These are phyloP conservation scores for Knufia fluminis DNA, from an alignment of 2,329 filamentous ascomycete genomes.

Conservation along the genomic window DNA sequence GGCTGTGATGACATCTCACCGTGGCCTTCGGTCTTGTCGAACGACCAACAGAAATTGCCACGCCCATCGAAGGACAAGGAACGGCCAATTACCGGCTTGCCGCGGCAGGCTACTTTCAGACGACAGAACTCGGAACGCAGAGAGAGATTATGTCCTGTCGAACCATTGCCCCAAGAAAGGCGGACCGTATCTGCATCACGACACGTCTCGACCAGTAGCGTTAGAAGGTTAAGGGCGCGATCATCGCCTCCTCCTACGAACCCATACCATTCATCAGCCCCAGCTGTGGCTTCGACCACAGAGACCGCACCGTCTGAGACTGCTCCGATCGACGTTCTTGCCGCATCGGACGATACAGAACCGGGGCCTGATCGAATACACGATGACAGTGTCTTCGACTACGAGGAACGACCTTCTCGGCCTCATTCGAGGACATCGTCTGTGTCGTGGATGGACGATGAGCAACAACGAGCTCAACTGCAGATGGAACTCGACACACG, in stretches of 20 bases:
- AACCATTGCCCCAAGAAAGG: slow-evolving; percentile 56
- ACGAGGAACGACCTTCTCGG: slow-evolving; percentile 25
- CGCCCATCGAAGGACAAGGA: slow-evolving; percentile 3
- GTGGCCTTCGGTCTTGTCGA: neutral
- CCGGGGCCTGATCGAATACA: slow-evolving; percentile 20
- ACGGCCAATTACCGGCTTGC: slow-evolving; percentile 57
- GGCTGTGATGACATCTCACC: neutral
- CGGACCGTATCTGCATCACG: slow-evolving; percentile 57
- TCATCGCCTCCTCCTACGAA: slow-evolving; percentile 33
- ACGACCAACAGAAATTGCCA: neutral
- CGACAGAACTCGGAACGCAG: slow-evolving; percentile 74
- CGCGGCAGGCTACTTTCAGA: slow-evolving; percentile 68
- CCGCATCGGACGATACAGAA: slow-evolving; percentile 8
- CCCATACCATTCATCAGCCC: slow-evolving; percentile 29
- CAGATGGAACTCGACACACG: slow-evolving; percentile 73
- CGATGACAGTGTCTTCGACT: slow-evolving; percentile 10
- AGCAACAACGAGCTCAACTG: slow-evolving; percentile 37
- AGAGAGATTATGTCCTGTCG: slow-evolving; percentile 59
- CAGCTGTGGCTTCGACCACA: slow-evolving; percentile 26
- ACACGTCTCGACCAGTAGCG: slow-evolving; percentile 9
- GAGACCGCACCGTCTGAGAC: slow-evolving; percentile 11
- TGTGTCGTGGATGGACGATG: slow-evolving; percentile 24
- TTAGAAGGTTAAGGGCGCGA: slow-evolving; percentile 32
- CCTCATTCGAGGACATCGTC: slow-evolving; percentile 40
- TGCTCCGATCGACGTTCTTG: slow-evolving; percentile 5